A percentile compares a stretch with the other conserved stretches of the same genome.
phyloP scores from a whole-genome alignment of 345 rosid species.

The Capsella bursapastoris region DNA sequence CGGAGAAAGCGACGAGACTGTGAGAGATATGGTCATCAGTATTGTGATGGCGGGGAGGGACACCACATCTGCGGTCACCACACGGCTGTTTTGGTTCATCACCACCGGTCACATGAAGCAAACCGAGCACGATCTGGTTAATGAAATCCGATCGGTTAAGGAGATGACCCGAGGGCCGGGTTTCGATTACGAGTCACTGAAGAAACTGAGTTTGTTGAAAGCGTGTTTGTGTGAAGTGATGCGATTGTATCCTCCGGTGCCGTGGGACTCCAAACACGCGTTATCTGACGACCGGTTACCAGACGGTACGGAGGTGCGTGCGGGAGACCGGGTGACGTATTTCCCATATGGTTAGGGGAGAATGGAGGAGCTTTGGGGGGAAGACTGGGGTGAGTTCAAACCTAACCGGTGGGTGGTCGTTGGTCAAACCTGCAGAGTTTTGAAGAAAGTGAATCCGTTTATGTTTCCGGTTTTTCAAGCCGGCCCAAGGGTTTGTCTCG shows the following conservation, averaged over 20 bases:
- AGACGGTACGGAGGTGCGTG: conserved; percentile 63
- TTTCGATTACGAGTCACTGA: conserved; percentile 46
- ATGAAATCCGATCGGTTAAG: conserved; percentile 45
- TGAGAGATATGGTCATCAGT: conserved; percentile 65
- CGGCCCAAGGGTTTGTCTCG: conserved; percentile 77
- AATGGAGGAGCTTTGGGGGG: conserved; percentile 82
- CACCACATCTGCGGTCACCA: conserved; percentile 66
- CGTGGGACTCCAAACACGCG: conserved; percentile 77
- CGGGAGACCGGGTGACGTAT: conserved; percentile 87
- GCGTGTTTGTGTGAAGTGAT: conserved; percentile 70
- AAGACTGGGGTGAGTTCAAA: conserved; percentile 61
- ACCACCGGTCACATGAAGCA: conserved; percentile 45
- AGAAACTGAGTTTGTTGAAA: conserved; percentile 54
- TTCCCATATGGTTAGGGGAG: conserved; percentile 93
- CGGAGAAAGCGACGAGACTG: conserved; percentile 49
- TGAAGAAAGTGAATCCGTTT: conserved; percentile 58
- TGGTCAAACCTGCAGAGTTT: conserved; percentile 29
- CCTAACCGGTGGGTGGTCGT: conserved; percentile 67
- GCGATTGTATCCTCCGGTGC: conserved; percentile 79
- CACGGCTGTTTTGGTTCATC: conserved; percentile 71
- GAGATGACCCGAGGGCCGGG: conserved; percentile 21
- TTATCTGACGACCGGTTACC: conserved; percentile 57
- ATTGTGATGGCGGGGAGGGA: conserved; percentile 75
- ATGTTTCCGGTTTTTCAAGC: conserved; percentile 77
- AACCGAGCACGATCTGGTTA: conserved; percentile 46